Percentiles rank a stretch among this genome's conserved stretches.
Evolutionary conservation across 371 early-diverging fungal species (phyloP).

Genomic region (Syncephalastrum monosporum): DNA sequence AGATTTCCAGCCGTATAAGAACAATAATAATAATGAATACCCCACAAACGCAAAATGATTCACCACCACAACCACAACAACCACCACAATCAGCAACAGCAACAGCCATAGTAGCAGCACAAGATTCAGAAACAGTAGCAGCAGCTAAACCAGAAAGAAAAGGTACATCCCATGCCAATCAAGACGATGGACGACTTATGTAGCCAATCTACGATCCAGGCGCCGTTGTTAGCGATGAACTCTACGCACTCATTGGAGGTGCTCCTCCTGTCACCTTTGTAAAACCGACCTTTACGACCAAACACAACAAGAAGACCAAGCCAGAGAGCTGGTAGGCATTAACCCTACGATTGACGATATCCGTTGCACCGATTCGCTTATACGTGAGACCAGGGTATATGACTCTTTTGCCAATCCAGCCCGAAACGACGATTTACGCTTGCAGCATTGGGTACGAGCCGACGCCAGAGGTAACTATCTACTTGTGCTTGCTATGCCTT

Average conservation of each 20-base stretch:
- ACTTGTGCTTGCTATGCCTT: background rate
- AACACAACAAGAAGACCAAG: slow-evolving; percentile 65
- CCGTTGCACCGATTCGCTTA: slow-evolving; percentile 4
- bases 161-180: too few relatives aligned
- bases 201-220: too few relatives aligned
- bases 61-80: too few relatives aligned
- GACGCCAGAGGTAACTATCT: slow-evolving; percentile 18
- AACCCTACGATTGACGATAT: background rate
- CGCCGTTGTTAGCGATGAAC: slow-evolving; percentile 50
- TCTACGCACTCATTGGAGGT: slow-evolving; percentile 67
- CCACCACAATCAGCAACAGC: too few relatives aligned
- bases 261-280: slow-evolving; percentile 69
- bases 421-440: slow-evolving; percentile 65
- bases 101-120: too few relatives aligned
- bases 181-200: too few relatives aligned
- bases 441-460: slow-evolving; percentile 79
- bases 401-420: slow-evolving; percentile 79
- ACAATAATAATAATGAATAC: too few relatives aligned
- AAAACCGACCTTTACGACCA: slow-evolving; percentile 69
- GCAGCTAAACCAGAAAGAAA: too few relatives aligned
- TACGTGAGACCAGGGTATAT: slow-evolving; percentile 54
- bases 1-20: too few relatives aligned
- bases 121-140: too few relatives aligned
- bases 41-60: too few relatives aligned
- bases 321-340: slow-evolving; percentile 58